A percentile compares a stretch with the other conserved stretches of the same genome.
Conservation (phyloP, 2,329 filamentous ascomycete species). For the Penicillium thymicola region DNA sequence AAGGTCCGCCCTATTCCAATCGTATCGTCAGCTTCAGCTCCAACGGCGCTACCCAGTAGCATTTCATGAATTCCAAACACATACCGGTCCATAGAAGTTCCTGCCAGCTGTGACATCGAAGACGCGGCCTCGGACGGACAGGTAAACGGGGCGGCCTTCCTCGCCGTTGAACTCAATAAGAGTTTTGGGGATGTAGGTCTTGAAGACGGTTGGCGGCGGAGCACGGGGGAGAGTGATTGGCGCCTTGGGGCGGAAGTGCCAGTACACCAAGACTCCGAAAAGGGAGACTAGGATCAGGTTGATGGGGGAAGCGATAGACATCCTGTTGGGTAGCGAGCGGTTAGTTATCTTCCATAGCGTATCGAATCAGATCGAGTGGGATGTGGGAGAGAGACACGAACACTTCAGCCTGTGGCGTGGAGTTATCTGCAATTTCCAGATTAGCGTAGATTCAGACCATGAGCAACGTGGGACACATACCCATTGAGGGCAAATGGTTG, state of each 20-base stretch:
- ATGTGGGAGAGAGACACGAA: slow-evolving; percentile 21
- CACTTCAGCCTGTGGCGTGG: slow-evolving; percentile 36
- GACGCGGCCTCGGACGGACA: slow-evolving; percentile 85
- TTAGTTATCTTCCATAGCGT: slow-evolving; percentile 1
- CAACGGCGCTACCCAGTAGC: neutral
- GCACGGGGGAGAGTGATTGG: slow-evolving; percentile 52
- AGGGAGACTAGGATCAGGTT: slow-evolving; percentile 60
- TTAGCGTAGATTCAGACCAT: slow-evolving; percentile 11
- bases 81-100: slow-evolving; percentile 86
- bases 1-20: slow-evolving; percentile 67
- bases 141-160: slow-evolving; percentile 71
- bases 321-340: slow-evolving; percentile 27
- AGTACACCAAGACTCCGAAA: slow-evolving; percentile 56
- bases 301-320: slow-evolving; percentile 56
- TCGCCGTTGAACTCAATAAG: slow-evolving; percentile 83
- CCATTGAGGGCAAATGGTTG: slow-evolving; percentile 1
- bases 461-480: slow-evolving; percentile 14
- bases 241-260: slow-evolving; percentile 56
- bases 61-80: slow-evolving; percentile 3
- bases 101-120: slow-evolving; percentile 85
- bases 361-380: neutral
- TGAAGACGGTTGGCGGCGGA: slow-evolving; percentile 72
- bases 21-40: slow-evolving; percentile 2
- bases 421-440: slow-evolving; percentile 16
- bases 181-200: slow-evolving; percentile 76